Evolutionary conservation across 495 filamentous ascomycete genomes (phyloP).

Genomic region (Podospora pseudopauciseta): DNA sequence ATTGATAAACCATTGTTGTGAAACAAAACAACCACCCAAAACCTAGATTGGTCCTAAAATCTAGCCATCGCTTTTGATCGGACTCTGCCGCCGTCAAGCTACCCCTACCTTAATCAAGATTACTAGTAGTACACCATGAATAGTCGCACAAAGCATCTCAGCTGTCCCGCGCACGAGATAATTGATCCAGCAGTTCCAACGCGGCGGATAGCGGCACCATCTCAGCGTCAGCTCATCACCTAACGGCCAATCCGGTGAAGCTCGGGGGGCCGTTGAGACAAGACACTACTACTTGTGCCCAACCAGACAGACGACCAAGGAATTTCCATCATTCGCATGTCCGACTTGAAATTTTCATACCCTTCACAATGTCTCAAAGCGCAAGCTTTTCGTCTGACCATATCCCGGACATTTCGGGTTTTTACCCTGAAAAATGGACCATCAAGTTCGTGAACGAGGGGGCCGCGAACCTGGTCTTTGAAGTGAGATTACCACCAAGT

Average conservation of each 20-base stretch:
- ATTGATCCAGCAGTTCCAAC: not conserved
- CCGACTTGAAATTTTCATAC: not conserved
- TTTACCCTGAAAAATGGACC: constrained; percentile 4
- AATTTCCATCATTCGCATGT: not conserved
- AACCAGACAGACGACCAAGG: not conserved
- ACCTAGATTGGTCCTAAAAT: not conserved
- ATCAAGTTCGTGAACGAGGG: constrained; percentile 54
- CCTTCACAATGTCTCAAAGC: not conserved
- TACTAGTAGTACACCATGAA: not conserved
- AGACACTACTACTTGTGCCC: not conserved
- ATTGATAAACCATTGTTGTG: not conserved
- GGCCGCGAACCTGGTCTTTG: constrained; percentile 69
- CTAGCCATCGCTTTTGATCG: not conserved
- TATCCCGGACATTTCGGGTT: not conserved
- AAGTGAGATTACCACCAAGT: constrained; percentile 41
- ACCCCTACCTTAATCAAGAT: not conserved
- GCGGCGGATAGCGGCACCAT: not conserved
- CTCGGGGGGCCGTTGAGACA: not conserved
- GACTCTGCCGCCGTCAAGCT: not conserved
- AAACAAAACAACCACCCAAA: not conserved
- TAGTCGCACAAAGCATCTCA: not conserved
- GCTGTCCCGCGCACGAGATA: not conserved
- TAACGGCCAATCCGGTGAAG: not conserved
- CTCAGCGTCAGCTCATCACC: not conserved
- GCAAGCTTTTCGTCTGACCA: not conserved